phyloP scores from a whole-genome alignment of 371 early-diverging fungal genomes.

The Haplosporangium sp. region DNA sequence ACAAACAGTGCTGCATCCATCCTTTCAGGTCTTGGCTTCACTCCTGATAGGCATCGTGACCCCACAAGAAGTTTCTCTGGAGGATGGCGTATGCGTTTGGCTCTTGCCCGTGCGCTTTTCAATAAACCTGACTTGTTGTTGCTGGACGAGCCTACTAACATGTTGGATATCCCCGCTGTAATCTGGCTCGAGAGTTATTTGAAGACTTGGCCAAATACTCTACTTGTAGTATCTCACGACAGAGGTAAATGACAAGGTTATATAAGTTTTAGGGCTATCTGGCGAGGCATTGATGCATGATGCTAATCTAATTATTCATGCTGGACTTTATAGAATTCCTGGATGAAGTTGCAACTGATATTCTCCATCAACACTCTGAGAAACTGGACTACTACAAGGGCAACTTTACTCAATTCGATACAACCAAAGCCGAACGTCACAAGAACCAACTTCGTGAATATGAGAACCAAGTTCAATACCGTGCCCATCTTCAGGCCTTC shows the following conservation, averaged over 20 bases:
- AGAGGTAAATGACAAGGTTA: constrained; percentile 60
- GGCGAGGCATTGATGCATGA: no score
- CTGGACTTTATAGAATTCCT: constrained; percentile 82
- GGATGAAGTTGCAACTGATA: constrained; percentile 97
- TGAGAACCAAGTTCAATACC: constrained; percentile 93
- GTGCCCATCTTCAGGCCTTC: constrained; percentile 96
- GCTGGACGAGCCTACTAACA: constrained; percentile 99
- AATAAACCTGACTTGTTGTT: constrained; percentile 96
- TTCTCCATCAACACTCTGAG: constrained; percentile 94
- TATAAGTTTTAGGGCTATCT: neutral
- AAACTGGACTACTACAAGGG: constrained; percentile 95
- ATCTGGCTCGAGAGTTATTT: constrained; percentile 97
- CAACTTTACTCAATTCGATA: constrained; percentile 91
- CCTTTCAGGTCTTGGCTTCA: constrained; percentile 96
- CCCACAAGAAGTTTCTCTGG: constrained; percentile 96
- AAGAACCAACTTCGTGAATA: constrained; percentile 92
- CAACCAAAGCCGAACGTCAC: constrained; percentile 90
- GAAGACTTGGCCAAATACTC: constrained; percentile 89
- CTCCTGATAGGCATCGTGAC: constrained; percentile 77
- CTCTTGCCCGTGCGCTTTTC: constrained; percentile 96
- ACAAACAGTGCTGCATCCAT: constrained; percentile 84
- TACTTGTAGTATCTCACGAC: constrained; percentile 98
- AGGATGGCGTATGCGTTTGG: constrained; percentile 95
- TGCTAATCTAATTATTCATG: neutral
- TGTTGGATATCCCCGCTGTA: constrained; percentile 95